A percentile compares a stretch with the other conserved stretches of the same genome.
phyloP scores from a whole-genome alignment of 768 basidiomycete species.

The Postia placenta region DNA sequence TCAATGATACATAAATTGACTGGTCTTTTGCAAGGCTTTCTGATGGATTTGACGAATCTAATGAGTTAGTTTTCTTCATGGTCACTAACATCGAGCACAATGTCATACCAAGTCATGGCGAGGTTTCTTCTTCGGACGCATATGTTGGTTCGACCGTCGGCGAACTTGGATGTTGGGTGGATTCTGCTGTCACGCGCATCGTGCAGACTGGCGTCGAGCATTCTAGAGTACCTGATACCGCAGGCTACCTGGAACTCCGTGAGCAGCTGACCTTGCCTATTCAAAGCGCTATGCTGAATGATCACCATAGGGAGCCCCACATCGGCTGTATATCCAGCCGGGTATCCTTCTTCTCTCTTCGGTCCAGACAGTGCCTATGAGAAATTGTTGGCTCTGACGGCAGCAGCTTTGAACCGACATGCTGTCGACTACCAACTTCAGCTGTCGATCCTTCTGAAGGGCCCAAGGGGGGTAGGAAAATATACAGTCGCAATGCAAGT shows the following conservation, averaged over 20 bases:
- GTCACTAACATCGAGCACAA: constrained; percentile 74
- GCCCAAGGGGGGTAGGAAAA: constrained; percentile 79
- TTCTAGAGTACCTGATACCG: constrained; percentile 47
- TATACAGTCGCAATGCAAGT: constrained; percentile 52
- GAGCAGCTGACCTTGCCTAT: constrained; percentile 14
- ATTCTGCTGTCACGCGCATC: constrained; percentile 66
- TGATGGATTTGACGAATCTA: constrained; percentile 10
- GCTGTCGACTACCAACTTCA: constrained; percentile 58
- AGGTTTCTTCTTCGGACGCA: constrained; percentile 34
- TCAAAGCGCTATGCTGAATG: neutral
- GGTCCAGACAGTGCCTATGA: constrained; percentile 29
- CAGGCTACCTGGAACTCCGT: constrained; percentile 48
- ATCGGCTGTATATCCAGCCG: neutral
- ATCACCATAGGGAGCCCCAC: neutral
- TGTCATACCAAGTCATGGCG: constrained; percentile 35
- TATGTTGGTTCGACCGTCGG: constrained; percentile 54
- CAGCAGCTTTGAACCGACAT: constrained; percentile 50
- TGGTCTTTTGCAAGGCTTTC: neutral
- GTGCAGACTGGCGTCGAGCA: constrained; percentile 77
- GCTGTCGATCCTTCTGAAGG: constrained; percentile 71
- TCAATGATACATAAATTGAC: neutral
- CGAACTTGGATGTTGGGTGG: constrained; percentile 82
- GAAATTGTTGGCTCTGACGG: constrained; percentile 50
- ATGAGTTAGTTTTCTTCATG: constrained; percentile 66
- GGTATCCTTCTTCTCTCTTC: neutral